Evolutionary conservation across 2,329 filamentous ascomycete species (phyloP).

Genomic region (Talaromyces pinophilus): DNA sequence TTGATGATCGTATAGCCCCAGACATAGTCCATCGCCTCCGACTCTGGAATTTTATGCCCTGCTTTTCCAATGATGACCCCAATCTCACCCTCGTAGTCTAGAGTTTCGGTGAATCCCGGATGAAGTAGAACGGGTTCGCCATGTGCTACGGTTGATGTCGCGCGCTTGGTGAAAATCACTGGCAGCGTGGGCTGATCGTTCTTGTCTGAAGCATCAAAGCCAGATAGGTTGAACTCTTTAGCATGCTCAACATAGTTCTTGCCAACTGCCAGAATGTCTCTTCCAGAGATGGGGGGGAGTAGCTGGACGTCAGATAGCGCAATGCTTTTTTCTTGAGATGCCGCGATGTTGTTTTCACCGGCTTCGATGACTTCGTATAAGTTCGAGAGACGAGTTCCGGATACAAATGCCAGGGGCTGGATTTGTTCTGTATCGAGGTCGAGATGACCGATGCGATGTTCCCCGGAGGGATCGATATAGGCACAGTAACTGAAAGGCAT

Average conservation of each 20-base stretch:
- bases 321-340: conserved; percentile 26
- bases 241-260: conserved; percentile 62
- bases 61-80: conserved; percentile 57
- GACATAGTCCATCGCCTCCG: conserved; percentile 53
- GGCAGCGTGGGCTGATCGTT: conserved; percentile 55
- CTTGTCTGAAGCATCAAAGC: conserved; percentile 59
- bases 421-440: conserved; percentile 41
- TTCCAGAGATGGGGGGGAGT: conserved; percentile 49
- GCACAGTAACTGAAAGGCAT: conserved; percentile 12
- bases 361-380: conserved; percentile 57
- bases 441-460: conserved; percentile 45
- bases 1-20: conserved; percentile 62
- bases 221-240: conserved; percentile 58
- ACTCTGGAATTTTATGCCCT: conserved; percentile 48
- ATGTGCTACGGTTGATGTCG: conserved; percentile 55
- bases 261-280: conserved; percentile 58
- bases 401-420: conserved; percentile 49
- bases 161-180: conserved; percentile 59
- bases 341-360: conserved; percentile 40
- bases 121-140: conserved; percentile 52
- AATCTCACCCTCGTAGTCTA: conserved; percentile 48
- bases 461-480: conserved; percentile 16
- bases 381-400: conserved; percentile 38
- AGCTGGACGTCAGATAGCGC: conserved; percentile 43
- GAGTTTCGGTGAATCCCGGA: conserved; percentile 50